Conservation (phyloP, 2,329 filamentous ascomycete species). For the Ceratocystis cacaofunesta region DNA sequence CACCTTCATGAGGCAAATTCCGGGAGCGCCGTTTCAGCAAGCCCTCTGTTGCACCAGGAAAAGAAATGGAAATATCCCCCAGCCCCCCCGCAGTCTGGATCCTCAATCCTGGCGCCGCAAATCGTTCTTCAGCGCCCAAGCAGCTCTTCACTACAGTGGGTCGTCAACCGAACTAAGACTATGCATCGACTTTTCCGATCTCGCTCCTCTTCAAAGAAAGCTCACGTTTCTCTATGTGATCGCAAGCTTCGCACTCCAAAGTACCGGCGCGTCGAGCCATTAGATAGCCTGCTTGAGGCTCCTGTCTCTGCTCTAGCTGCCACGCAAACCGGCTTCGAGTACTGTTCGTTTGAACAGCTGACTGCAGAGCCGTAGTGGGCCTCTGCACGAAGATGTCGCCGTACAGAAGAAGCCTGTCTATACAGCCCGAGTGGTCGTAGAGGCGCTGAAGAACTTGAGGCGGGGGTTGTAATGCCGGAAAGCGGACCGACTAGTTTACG, state of each 20-base stretch:
- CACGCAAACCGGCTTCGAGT: neutral
- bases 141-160: too few species aligned
- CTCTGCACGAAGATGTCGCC: neutral
- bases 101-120: too few species aligned
- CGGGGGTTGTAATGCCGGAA: neutral
- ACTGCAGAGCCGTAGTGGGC: constrained; percentile 6
- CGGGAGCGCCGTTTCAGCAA: too few species aligned
- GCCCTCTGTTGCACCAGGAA: too few species aligned
- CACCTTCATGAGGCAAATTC: too few species aligned
- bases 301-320: neutral
- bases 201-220: neutral
- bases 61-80: too few species aligned
- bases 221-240: neutral
- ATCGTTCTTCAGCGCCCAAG: too few species aligned
- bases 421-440: neutral
- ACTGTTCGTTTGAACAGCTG: constrained; percentile 1
- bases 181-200: neutral
- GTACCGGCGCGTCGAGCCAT: neutral
- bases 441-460: neutral
- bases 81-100: too few species aligned
- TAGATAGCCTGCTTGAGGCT: neutral
- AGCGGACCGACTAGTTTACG: neutral
- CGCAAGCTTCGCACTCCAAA: neutral
- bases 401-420: neutral
- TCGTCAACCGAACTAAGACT: neutral